Evolutionary conservation across 2,329 filamentous ascomycete species (phyloP).

Genomic region (Aspergillus sp.): DNA sequence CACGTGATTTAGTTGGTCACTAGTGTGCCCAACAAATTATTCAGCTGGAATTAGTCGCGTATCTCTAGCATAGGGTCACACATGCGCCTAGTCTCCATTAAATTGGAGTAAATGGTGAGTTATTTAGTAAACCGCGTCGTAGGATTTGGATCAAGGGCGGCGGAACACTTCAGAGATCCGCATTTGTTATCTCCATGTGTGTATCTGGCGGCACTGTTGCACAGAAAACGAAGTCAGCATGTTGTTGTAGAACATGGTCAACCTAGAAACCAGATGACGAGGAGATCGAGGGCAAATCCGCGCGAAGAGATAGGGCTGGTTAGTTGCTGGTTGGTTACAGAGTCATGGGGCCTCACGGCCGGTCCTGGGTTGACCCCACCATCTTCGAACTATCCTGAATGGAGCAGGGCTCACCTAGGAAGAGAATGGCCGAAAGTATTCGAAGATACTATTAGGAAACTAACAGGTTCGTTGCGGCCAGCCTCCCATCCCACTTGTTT

Average conservation of each 20-base stretch:
- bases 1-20: neutral
- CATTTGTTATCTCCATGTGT: neutral
- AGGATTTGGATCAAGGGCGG: neutral
- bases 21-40: neutral
- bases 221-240: neutral
- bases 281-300: no score
- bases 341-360: neutral
- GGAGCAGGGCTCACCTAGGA: neutral
- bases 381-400: neutral
- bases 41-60: neutral
- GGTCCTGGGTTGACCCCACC: neutral
- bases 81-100: no score
- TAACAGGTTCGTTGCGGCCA: neutral
- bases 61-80: neutral
- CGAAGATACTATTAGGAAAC: no score
- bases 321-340: neutral
- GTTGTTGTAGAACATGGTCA: no score
- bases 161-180: neutral
- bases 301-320: no score
- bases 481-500: neutral
- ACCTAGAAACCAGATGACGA: no score
- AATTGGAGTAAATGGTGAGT: no score
- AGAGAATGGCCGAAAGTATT: neutral
- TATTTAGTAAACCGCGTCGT: neutral
- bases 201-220: neutral